Conservation (phyloP, 257 asterid genomes). For the Sherardia arvensis region DNA sequence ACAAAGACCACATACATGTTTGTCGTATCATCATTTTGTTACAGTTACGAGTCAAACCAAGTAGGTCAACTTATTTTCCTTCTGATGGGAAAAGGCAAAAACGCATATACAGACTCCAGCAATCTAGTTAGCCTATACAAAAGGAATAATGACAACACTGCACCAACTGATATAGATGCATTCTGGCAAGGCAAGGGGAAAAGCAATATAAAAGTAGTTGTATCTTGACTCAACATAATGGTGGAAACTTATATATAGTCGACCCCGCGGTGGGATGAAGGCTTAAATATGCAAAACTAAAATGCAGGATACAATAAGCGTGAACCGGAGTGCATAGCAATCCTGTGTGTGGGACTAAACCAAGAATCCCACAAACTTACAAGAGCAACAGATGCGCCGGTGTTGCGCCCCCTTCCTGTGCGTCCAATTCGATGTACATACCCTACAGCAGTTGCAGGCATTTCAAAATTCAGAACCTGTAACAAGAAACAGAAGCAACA, state of each 20-base stretch:
- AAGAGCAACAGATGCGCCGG: slow-evolving; percentile 94
- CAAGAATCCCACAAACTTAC: slow-evolving; percentile 38
- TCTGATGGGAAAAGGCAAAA: neutral
- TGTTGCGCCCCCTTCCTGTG: slow-evolving; percentile 87
- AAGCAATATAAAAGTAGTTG: no score
- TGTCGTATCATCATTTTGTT: neutral
- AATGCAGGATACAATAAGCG: neutral
- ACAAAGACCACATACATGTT: neutral
- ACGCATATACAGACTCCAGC: neutral
- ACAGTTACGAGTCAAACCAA: neutral
- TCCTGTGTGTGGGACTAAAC: neutral
- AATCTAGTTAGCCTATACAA: neutral
- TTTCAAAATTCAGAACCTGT: slow-evolving; percentile 84
- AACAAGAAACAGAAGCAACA: slow-evolving; percentile 6
- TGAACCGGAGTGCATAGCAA: neutral
- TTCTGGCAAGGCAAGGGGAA: neutral
- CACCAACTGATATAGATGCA: neutral
- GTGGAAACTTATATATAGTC: neutral
- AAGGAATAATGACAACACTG: neutral
- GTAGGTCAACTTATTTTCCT: neutral
- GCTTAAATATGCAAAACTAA: neutral
- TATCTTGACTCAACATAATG: neutral
- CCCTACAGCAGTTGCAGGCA: slow-evolving; percentile 79
- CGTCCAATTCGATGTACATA: slow-evolving; percentile 98
- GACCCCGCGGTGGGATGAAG: neutral